Base-by-base conservation (phyloP, 768 basidiomycete genomes). In the Pleurotus tuoliensis region DNA sequence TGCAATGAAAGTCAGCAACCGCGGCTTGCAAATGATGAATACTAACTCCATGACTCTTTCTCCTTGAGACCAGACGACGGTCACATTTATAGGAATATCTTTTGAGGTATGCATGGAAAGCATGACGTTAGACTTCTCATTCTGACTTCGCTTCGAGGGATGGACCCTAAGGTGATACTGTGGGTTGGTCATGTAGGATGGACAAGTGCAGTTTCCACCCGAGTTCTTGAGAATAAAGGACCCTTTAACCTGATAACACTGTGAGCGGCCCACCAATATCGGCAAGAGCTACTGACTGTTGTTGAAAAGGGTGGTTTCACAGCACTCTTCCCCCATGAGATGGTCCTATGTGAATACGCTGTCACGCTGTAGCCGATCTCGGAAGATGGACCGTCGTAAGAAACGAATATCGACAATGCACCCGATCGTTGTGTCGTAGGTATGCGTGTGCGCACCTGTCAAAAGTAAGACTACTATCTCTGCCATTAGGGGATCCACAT, bases 161-260 rank as follows among this genome's bases (percentile, higher is more conserved):
- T 77, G 72, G 16, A 96, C 71, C 5, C 71, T 77, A 12, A 98
- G 73, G 55, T 80, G 78, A 69, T 92, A 98, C 65, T 97, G 93
- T 0, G 95, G 95, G 65, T 98, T 98, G 48, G 82, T 69, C 85
- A 96, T 89, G 69, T 89, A 97, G 0, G 88, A 87, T 0, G 91
- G 83, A 61, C 84, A 76, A 4, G 83, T 82, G 56, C 85, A 82
- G 64, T 94, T 95, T 1, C 96, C 96, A 0, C 96, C 96, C 0
- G 91, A 82, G 25, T 83, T 92, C 61, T 84, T 85, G 37, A 71
- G 78, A 0, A 85, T 86, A 59, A 96, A 77, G 0, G 73, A 64
- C 6, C 84, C 88, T 0, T 81, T 73, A 5, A 88, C 64, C 90
- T 92, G 61, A 24, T 50, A 45, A 40, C 38, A 49, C 18, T 5